phyloP scores from a whole-genome alignment of 441 rosid genomes.

The Mallotus repandus region DNA sequence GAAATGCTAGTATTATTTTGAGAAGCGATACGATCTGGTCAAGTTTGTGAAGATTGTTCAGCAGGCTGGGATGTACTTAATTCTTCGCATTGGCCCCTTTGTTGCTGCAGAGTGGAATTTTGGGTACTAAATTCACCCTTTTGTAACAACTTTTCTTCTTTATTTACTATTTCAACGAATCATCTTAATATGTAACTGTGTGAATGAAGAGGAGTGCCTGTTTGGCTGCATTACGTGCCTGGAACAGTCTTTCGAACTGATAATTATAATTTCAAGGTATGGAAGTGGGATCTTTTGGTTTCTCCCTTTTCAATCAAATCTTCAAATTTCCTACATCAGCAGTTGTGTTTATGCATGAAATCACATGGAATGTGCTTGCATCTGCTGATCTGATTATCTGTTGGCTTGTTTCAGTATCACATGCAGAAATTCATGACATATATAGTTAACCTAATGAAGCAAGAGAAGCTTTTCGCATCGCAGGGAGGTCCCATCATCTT shows the following conservation, averaged over 20 bases:
- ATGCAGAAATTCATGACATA: slow-evolving; percentile 78
- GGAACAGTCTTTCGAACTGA: slow-evolving; percentile 86
- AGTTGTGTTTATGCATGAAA: not conserved
- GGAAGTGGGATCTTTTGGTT: not conserved
- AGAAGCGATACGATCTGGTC: slow-evolving; percentile 79
- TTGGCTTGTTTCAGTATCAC: slow-evolving; percentile 48
- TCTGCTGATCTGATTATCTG: not conserved
- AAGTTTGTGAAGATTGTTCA: slow-evolving; percentile 87
- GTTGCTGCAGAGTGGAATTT: slow-evolving; percentile 96
- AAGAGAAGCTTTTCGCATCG: slow-evolving; percentile 89
- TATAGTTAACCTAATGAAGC: slow-evolving; percentile 79
- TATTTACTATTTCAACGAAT: not conserved
- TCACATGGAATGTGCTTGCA: not conserved
- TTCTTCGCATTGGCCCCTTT: slow-evolving; percentile 92
- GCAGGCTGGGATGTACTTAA: slow-evolving; percentile 81
- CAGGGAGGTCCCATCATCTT: slow-evolving; percentile 98
- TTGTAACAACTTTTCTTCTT: not conserved
- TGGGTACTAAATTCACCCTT: slow-evolving; percentile 46
- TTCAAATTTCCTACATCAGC: not conserved
- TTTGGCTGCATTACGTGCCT: slow-evolving; percentile 90
- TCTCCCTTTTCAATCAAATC: not conserved
- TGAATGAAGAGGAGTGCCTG: slow-evolving; percentile 73
- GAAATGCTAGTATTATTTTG: slow-evolving; percentile 62
- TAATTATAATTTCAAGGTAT: slow-evolving; percentile 84
- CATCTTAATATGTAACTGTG: slow-evolving; percentile 10